Evolutionary conservation across 2,329 filamentous ascomycete species (phyloP).

Genomic region (Neonectria punicea): DNA sequence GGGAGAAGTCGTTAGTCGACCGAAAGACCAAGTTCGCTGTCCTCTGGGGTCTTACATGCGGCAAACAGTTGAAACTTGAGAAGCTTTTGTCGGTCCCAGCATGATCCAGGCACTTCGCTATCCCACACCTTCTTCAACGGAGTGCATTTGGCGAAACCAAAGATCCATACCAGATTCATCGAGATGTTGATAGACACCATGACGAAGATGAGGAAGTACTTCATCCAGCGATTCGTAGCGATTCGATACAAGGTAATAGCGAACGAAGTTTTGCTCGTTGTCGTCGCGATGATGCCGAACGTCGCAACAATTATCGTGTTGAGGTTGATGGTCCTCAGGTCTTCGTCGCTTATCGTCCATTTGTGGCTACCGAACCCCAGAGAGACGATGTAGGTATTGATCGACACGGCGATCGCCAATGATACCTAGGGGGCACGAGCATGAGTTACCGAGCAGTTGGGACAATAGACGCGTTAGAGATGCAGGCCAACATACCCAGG

Average conservation of each 20-base stretch:
- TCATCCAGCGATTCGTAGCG: conserved; percentile 40
- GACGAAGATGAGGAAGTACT: conserved; percentile 45
- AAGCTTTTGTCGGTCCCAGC: conserved; percentile 44
- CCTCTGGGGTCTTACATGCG: conserved; percentile 39
- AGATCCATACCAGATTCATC: conserved; percentile 50
- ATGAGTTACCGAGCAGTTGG: not conserved
- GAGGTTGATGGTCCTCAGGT: conserved; percentile 41
- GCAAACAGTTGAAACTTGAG: conserved; percentile 46
- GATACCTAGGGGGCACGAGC: conserved; percentile 32
- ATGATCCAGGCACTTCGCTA: conserved; percentile 39
- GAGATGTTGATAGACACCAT: conserved; percentile 48
- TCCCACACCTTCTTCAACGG: conserved; percentile 44
- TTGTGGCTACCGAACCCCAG: conserved; percentile 44
- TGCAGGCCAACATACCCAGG: conserved; percentile 46
- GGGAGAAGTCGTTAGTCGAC: conserved; percentile 1
- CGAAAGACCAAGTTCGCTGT: fast-evolving
- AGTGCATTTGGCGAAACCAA: conserved; percentile 47
- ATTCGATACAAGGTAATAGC: conserved; percentile 50
- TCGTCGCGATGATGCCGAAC: conserved; percentile 49
- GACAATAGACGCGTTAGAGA: not conserved
- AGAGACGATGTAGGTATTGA: conserved; percentile 47
- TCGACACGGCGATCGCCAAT: conserved; percentile 43
- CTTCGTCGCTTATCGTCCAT: conserved; percentile 36
- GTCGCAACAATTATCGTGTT: conserved; percentile 42
- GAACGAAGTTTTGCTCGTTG: conserved; percentile 52